Base-by-base conservation (phyloP, 495 filamentous ascomycete genomes). In the Halenospora varia region DNA sequence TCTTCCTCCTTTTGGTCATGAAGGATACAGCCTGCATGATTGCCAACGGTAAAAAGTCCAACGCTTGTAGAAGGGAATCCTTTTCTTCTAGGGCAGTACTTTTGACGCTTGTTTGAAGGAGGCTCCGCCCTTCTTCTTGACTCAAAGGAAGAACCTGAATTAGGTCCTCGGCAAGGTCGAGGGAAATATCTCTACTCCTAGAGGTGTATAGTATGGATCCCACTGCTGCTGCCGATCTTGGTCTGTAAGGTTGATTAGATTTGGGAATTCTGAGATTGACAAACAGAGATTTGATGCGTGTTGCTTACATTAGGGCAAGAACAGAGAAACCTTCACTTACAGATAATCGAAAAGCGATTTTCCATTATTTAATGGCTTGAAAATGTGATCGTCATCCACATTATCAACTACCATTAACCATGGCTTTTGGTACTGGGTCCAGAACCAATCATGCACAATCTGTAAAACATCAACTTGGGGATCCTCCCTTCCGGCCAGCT, bases 321-420 rank as follows among this genome's bases (percentile, higher is more conserved):
- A 9, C 35, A 15, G 15, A 40, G 15, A 40, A 15, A 40, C 8
- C 8, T 40, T 15, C 35, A 40, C 35, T 40, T 40, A 40, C 35
- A 40, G 15, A 40, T 40, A 40, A 8, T 40, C 35, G 9, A 40
- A 40, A 8, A 25, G 35, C 18, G 54, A 20, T 18, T 48, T 51
- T n/a, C 55, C 73, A 72, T 78, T 40, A 25, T 48, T 41, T 64
- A 67, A 48, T 70, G 71, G 59, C 64, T 62, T 48, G 62, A 75
- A 72, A 19, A 74, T 25, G 25, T 71, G 62, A 6, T 59, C 55
- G 62, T 81, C 72, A 62, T 82, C 77, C 10, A 73, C 77, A 55
- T 78, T 81, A 57, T 83, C 78, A 24, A 82, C 63, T 13, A 82
- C 65, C 55, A 82, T 60, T 11, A 78, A 45, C 78, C 79, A 83